Conservation (phyloP, 1,284 basidiomycete genomes). For the Vanrija pseudolonga region DNA sequence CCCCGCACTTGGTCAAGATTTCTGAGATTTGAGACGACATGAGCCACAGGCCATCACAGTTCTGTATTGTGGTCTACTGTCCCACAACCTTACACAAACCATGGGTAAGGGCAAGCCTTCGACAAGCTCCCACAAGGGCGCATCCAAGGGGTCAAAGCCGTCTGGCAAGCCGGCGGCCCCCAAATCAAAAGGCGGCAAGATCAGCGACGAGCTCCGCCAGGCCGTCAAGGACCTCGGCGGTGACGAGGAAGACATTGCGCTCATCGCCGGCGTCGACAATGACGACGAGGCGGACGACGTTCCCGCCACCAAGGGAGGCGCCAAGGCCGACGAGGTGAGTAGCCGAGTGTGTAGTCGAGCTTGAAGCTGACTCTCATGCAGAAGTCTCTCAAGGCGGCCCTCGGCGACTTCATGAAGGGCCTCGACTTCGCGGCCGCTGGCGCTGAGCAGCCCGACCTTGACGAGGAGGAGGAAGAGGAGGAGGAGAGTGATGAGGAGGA, state of each 20-base stretch:
- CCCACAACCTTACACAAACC: neutral
- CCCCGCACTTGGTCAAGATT: neutral
- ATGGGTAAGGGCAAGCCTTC: constrained; percentile 15
- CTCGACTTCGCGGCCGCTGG: constrained; percentile 52
- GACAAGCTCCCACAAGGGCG: too few species aligned
- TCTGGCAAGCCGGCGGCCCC: neutral
- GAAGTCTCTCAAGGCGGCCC: constrained; percentile 56
- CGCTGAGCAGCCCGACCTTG: constrained; percentile 19
- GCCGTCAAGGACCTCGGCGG: constrained; percentile 56
- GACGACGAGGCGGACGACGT: constrained; percentile 44
- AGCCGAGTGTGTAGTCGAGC: neutral
- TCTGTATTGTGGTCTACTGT: too few species aligned
- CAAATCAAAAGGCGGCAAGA: neutral
- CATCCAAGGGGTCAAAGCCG: neutral
- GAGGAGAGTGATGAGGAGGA: constrained; percentile 24
- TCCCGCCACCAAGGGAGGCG: constrained; percentile 7
- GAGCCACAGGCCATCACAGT: neutral
- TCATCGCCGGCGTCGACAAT: constrained; percentile 52
- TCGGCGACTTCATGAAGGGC: constrained; percentile 60
- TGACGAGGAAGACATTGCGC: constrained; percentile 54
- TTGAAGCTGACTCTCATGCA: constrained; percentile 12
- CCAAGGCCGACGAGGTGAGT: constrained; percentile 37
- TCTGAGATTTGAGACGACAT: neutral
- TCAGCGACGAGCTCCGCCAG: constrained; percentile 40
- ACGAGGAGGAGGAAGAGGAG: constrained; percentile 26